Conservation (phyloP, 2,329 filamentous ascomycete genomes). For the Penicillium sp. region DNA sequence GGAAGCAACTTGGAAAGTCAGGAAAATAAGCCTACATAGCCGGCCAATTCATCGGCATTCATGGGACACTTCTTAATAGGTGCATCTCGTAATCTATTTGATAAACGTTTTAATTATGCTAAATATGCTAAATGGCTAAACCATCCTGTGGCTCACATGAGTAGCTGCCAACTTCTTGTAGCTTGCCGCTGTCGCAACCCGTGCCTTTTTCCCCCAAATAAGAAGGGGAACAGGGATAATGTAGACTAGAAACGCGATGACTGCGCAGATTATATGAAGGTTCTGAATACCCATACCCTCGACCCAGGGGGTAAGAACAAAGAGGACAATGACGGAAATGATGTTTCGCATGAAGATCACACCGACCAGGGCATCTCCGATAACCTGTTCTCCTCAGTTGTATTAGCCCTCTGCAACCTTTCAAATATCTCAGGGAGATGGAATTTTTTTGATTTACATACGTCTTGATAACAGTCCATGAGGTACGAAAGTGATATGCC, state of each 20-base stretch:
- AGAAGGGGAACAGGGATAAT: slow-evolving; percentile 27
- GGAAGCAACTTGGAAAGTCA: slow-evolving; percentile 2
- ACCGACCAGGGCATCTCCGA: slow-evolving; percentile 52
- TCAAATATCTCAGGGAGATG: too few species aligned
- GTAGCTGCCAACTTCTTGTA: slow-evolving; percentile 25
- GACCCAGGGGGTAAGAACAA: slow-evolving; percentile 49
- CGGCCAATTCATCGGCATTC: background rate
- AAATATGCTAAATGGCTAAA: slow-evolving; percentile 9
- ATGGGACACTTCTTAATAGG: background rate
- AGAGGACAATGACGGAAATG: slow-evolving; percentile 50
- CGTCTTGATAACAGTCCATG: slow-evolving; percentile 37
- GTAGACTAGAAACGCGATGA: slow-evolving; percentile 19
- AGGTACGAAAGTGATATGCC: slow-evolving; percentile 33
- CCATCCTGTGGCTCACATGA: slow-evolving; percentile 21
- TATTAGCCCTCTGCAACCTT: too few species aligned
- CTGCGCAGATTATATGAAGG: slow-evolving; percentile 23
- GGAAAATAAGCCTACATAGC: background rate
- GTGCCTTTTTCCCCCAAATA: slow-evolving; percentile 29
- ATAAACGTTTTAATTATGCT: background rate
- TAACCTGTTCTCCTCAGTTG: slow-evolving; percentile 37
- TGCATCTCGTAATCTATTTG: background rate
- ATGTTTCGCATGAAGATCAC: slow-evolving; percentile 52
- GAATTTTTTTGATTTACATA: too few species aligned
- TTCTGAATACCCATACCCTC: slow-evolving; percentile 27
- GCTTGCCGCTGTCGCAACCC: slow-evolving; percentile 17